Evolutionary conservation across 129 eudicot genomes (phyloP).

Genomic region (Escallonia rubra): DNA sequence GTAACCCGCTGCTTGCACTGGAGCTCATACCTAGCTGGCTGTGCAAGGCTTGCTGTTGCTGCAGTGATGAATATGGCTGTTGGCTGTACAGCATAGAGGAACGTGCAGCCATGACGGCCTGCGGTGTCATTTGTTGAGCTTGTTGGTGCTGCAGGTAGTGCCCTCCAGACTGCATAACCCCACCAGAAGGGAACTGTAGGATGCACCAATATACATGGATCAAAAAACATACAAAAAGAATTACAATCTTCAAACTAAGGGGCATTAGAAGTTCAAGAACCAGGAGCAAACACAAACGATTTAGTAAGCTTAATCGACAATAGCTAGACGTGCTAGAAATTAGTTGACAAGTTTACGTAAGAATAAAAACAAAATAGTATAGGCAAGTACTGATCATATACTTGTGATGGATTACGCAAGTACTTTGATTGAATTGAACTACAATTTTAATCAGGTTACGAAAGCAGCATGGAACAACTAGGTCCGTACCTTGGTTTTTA

Average conservation of each 20-base stretch:
- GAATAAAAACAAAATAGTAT: no score
- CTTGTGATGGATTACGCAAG: no score
- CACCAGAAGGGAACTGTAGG: constrained; percentile 51
- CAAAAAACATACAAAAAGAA: neutral
- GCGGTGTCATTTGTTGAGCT: constrained; percentile 35
- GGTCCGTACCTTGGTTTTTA: no score
- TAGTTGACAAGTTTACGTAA: no score
- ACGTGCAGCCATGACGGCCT: constrained; percentile 36
- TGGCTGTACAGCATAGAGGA: constrained; percentile 36
- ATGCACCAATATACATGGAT: neutral
- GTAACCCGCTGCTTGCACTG: constrained; percentile 23
- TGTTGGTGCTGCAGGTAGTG: constrained; percentile 88
- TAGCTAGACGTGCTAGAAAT: no score
- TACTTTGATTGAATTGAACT: no score
- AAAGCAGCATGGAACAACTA: no score
- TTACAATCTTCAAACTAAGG: neutral
- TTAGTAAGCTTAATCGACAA: no score
- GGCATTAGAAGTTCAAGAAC: neutral
- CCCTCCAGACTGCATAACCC: constrained; percentile 63
- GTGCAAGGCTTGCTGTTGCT: constrained; percentile 28
- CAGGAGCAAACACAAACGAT: no score
- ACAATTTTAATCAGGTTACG: no score
- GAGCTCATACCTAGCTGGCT: constrained; percentile 33
- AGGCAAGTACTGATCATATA: no score
- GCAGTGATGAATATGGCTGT: constrained; percentile 27